A percentile compares a stretch with the other conserved stretches of the same genome.
phyloP scores from a whole-genome alignment of 2,329 filamentous ascomycete genomes.

The Phyllosticta paracitricarpa region DNA sequence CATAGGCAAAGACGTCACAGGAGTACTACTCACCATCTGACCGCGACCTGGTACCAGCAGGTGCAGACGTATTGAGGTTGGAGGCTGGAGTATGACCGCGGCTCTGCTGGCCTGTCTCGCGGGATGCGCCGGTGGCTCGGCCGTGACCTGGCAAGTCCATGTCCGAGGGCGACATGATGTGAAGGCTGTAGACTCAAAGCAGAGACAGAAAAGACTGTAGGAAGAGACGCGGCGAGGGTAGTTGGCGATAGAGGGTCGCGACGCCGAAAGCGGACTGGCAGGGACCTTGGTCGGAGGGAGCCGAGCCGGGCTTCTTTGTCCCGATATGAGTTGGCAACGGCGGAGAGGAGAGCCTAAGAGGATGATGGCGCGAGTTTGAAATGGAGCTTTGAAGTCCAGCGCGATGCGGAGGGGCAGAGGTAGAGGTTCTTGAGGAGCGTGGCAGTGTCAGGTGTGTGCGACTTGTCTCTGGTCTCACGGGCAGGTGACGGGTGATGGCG shows the following conservation, averaged over 20 bases:
- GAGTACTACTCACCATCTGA: constrained; percentile 8
- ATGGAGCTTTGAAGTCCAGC: background rate
- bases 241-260: background rate
- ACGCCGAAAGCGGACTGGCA: constrained; percentile 1
- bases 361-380: background rate
- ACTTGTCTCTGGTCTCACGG: background rate
- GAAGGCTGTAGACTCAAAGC: background rate
- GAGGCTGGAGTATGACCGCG: background rate
- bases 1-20: background rate
- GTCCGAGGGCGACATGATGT: background rate
- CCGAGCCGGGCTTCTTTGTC: background rate
- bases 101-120: background rate
- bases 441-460: constrained; percentile 7
- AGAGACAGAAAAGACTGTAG: background rate
- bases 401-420: background rate
- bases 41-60: constrained; percentile 8
- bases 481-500: constrained; percentile 5
- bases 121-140: background rate
- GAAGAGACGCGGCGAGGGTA: background rate
- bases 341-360: background rate
- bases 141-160: constrained; percentile 4
- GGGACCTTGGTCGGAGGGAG: constrained; percentile 1
- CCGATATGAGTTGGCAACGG: constrained; percentile 5
- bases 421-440: constrained; percentile 5
- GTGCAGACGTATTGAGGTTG: background rate